Conservation (phyloP, 768 basidiomycete genomes). For the Phylloporus arenicola region DNA sequence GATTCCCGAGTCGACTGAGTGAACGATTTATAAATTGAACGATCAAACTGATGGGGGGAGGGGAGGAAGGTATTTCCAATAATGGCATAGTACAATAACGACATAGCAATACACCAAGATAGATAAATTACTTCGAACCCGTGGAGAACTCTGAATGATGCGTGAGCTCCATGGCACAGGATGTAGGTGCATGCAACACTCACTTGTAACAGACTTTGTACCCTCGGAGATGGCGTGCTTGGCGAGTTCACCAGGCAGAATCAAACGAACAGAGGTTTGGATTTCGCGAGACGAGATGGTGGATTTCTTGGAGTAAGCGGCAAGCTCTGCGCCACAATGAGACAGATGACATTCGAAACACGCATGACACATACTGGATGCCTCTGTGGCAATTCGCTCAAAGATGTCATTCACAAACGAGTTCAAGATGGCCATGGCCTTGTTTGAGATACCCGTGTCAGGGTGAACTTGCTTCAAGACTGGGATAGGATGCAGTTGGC, state of each 20-base stretch:
- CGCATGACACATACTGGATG: constrained; percentile 49
- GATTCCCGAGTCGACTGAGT: neutral
- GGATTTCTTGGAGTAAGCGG: constrained; percentile 83
- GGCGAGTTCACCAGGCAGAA: constrained; percentile 79
- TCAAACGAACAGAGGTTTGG: constrained; percentile 77
- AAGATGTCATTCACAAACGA: constrained; percentile 85
- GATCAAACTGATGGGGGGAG: neutral
- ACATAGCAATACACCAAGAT: constrained; percentile 31
- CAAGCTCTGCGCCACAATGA: constrained; percentile 50
- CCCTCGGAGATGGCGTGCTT: constrained; percentile 90
- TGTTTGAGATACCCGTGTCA: constrained; percentile 92
- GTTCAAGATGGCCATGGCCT: constrained; percentile 76
- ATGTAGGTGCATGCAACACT: constrained; percentile 19
- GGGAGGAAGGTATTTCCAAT: constrained; percentile 30
- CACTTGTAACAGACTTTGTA: constrained; percentile 67
- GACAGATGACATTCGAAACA: neutral
- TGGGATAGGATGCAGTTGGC: constrained; percentile 17
- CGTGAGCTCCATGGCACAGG: constrained; percentile 4
- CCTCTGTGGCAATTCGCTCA: constrained; percentile 72
- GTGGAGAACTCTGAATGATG: constrained; percentile 50
- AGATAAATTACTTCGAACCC: constrained; percentile 44
- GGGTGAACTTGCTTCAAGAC: constrained; percentile 91
- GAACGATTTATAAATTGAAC: neutral
- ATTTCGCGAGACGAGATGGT: constrained; percentile 91
- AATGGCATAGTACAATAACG: constrained; percentile 27